phyloP scores from a whole-genome alignment of 495 filamentous ascomycete species.

The Lineolata rhizophorae region DNA sequence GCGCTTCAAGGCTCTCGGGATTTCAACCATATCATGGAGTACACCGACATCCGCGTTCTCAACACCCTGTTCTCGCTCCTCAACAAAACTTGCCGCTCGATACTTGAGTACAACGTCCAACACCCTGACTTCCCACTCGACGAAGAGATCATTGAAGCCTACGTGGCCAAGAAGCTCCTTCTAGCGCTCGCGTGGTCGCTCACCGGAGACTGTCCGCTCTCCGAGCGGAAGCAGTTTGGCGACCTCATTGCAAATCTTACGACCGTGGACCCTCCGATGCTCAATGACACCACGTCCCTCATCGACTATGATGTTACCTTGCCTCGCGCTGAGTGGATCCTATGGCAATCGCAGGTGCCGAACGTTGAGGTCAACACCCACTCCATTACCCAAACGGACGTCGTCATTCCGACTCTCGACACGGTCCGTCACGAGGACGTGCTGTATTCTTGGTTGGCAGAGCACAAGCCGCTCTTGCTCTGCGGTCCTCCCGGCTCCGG shows the following conservation, averaged over 20 bases:
- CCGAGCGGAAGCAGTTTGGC: constrained; percentile 73
- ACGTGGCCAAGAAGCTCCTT: constrained; percentile 77
- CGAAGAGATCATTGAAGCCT: constrained; percentile 67
- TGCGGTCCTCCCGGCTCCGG: constrained; percentile 96
- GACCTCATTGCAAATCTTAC: constrained; percentile 57
- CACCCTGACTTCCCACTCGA: constrained; percentile 88
- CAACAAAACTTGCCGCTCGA: constrained; percentile 74
- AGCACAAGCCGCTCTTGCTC: constrained; percentile 89
- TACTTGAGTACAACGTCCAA: constrained; percentile 87
- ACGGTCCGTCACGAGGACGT: constrained; percentile 95
- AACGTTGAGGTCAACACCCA: constrained; percentile 93
- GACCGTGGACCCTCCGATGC: constrained; percentile 58
- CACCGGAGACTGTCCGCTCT: constrained; percentile 80
- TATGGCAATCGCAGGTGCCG: constrained; percentile 88
- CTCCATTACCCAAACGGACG: constrained; percentile 87
- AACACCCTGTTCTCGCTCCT: constrained; percentile 87
- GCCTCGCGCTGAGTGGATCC: constrained; percentile 66
- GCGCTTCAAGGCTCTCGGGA: constrained; percentile 53
- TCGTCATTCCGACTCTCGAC: constrained; percentile 92
- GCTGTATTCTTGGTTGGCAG: constrained; percentile 94
- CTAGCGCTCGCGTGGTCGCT: constrained; percentile 85
- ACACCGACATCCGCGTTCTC: constrained; percentile 69
- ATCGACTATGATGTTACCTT: constrained; percentile 88
- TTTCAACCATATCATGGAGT: constrained; percentile 96
- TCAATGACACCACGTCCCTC: constrained; percentile 54